phyloP scores from a whole-genome alignment of 495 filamentous ascomycete species.

The Xylaria intraflava region DNA sequence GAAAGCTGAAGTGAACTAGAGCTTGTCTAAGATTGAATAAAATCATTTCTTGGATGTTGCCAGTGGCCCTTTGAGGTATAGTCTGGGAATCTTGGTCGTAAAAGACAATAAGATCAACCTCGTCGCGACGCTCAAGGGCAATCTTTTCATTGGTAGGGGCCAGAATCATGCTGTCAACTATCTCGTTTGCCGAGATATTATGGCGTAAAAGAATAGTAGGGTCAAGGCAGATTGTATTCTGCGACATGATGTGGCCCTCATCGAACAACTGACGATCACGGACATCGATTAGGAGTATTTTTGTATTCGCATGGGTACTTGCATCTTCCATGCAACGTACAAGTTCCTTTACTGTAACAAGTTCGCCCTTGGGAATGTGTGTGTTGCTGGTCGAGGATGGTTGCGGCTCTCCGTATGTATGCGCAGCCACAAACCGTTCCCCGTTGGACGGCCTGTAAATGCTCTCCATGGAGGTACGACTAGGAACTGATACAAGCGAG shows the following conservation, averaged over 20 bases:
- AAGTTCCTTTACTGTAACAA: conserved; percentile 60
- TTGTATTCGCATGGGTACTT: conserved; percentile 50
- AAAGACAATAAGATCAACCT: conserved; percentile 82
- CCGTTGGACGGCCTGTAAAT: conserved; percentile 9
- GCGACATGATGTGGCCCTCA: conserved; percentile 75
- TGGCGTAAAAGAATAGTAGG: conserved; percentile 63
- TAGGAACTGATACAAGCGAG: conserved; percentile 34
- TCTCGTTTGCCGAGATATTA: conserved; percentile 77
- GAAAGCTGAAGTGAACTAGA: conserved; percentile 72
- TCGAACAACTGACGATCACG: conserved; percentile 77
- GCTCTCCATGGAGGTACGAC: conserved; percentile 16
- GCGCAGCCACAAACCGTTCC: conserved; percentile 28
- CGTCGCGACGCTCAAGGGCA: conserved; percentile 67
- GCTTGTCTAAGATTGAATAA: conserved; percentile 69
- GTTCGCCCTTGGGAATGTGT: conserved; percentile 51
- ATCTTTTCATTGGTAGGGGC: conserved; percentile 66
- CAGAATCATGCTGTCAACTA: conserved; percentile 74
- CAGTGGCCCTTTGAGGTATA: conserved; percentile 36
- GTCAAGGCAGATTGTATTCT: conserved; percentile 82
- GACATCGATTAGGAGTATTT: conserved; percentile 79
- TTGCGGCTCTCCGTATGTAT: conserved; percentile 22
- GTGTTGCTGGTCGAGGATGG: conserved; percentile 6
- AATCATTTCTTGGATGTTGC: conserved; percentile 44
- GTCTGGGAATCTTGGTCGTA: conserved; percentile 66
- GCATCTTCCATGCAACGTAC: conserved; percentile 51